phyloP scores from a whole-genome alignment of 768 basidiomycete species.

The Pisolithus orientalis region DNA sequence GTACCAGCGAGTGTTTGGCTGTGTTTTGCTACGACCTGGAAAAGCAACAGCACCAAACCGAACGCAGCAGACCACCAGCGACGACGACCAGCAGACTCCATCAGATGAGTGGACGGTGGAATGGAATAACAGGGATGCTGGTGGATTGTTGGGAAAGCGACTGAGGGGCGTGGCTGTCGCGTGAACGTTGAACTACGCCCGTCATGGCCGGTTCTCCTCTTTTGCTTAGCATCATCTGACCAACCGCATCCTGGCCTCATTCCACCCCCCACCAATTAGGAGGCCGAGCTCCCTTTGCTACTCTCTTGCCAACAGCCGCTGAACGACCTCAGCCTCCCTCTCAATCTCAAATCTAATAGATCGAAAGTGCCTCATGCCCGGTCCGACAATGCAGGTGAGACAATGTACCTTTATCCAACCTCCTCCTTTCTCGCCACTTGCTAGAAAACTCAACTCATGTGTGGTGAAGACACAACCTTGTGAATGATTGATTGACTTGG shows the following conservation, averaged over 20 bases:
- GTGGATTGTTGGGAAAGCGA: neutral
- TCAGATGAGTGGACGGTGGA: neutral
- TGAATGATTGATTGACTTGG: too few species aligned
- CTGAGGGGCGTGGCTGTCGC: neutral
- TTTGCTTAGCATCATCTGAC: neutral
- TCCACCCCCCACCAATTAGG: neutral
- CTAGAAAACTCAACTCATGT: too few species aligned
- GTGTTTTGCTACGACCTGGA: conserved; percentile 28
- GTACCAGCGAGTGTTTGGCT: conserved; percentile 21
- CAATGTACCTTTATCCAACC: too few species aligned
- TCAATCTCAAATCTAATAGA: too few species aligned
- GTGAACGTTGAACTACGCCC: neutral
- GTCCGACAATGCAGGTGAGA: too few species aligned
- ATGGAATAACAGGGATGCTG: neutral
- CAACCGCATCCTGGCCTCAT: neutral
- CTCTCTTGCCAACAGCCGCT: too few species aligned
- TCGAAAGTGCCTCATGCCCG: too few species aligned
- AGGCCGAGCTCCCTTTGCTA: neutral
- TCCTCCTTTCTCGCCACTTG: too few species aligned
- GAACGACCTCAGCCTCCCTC: too few species aligned
- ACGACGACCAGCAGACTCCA: conserved; percentile 1
- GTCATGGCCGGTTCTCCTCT: neutral
- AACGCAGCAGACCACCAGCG: conserved; percentile 9
- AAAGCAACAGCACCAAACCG: conserved; percentile 29
- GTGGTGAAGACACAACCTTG: too few species aligned